A percentile compares a stretch with the other conserved stretches of the same genome.
Evolutionary conservation across 257 asterid genomes (phyloP).

Genomic region (Parsonsia alboflavescens): DNA sequence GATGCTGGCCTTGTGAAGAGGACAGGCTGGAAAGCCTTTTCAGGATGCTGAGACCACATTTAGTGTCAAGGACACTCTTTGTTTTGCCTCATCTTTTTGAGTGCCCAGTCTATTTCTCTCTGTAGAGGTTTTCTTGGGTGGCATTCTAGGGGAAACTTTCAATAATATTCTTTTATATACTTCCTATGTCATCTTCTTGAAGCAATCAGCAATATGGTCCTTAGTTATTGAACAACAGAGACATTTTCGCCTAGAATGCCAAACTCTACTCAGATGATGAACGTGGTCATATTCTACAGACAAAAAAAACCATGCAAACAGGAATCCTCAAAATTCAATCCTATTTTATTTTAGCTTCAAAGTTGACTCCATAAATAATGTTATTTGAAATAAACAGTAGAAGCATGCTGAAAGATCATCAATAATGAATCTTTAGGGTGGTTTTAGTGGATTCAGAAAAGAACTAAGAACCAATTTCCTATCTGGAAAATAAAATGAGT

Average conservation of each 20-base stretch:
- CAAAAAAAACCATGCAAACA: background rate
- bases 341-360: background rate
- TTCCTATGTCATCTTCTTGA: background rate
- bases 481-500: background rate
- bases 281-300: background rate
- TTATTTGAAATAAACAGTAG: background rate
- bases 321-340: background rate
- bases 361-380: background rate
- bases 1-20: background rate
- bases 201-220: background rate
- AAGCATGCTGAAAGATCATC: background rate
- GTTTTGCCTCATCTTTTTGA: background rate
- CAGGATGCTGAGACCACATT: background rate
- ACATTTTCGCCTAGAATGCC: background rate
- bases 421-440: background rate
- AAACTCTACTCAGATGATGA: background rate
- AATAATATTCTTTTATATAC: background rate
- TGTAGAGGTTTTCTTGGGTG: background rate
- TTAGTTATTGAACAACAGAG: background rate
- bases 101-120: background rate
- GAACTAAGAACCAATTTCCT: background rate
- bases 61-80: background rate
- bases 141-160: background rate
- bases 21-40: background rate
- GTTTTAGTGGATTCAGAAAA: background rate